Evolutionary conservation across 106 monocot genomes (phyloP).

Genomic region (Dioscorea alata): DNA sequence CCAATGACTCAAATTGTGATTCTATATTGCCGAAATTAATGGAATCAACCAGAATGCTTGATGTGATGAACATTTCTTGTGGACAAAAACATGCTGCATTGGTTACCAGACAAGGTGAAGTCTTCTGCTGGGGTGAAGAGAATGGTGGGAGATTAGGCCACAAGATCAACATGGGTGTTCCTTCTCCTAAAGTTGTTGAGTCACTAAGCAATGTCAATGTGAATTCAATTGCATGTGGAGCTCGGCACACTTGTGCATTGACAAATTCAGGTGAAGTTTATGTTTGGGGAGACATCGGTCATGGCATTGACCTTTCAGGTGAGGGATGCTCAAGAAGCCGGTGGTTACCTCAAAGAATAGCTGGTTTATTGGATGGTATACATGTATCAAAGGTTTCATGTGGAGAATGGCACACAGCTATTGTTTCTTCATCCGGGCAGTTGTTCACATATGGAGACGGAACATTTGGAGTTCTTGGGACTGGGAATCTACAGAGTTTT

Average conservation of each 20-base stretch:
- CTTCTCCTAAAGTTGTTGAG: slow-evolving; percentile 42
- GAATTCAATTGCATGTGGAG: slow-evolving; percentile 33
- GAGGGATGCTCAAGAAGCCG: slow-evolving; percentile 18
- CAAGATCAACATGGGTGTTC: slow-evolving; percentile 27
- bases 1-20: slow-evolving; percentile 7
- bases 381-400: slow-evolving; percentile 39
- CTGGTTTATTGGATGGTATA: slow-evolving; percentile 23
- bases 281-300: slow-evolving; percentile 38
- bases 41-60: slow-evolving; percentile 41
- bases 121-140: slow-evolving; percentile 60
- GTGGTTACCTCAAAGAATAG: slow-evolving; percentile 54
- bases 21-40: slow-evolving; percentile 49
- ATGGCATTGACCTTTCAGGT: slow-evolving; percentile 6
- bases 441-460: slow-evolving; percentile 68
- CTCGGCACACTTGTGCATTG: slow-evolving; percentile 42
- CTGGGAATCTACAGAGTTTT: slow-evolving; percentile 40
- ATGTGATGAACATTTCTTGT: slow-evolving; percentile 48
- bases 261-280: slow-evolving; percentile 54
- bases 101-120: slow-evolving; percentile 50
- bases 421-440: slow-evolving; percentile 37
- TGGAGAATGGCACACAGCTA: slow-evolving; percentile 58
- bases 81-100: slow-evolving; percentile 59
- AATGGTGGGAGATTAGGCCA: slow-evolving; percentile 48
- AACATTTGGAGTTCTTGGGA: slow-evolving; percentile 62
- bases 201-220: slow-evolving; percentile 26